Conservation (phyloP, 106 monocot species). For the Dioscorea zingiberensis region DNA sequence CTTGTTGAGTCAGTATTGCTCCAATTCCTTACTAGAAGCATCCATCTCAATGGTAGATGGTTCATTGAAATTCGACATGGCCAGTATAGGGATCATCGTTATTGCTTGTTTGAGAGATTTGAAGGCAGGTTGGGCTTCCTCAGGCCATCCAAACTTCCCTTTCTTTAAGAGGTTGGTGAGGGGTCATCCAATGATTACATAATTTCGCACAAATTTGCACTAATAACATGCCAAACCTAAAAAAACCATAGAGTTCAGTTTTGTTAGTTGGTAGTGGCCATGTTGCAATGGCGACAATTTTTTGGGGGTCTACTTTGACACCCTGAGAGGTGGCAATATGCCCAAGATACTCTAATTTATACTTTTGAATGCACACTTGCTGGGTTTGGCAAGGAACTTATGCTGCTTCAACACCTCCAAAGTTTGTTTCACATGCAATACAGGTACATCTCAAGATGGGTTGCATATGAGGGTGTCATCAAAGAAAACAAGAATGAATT, state of each 20-base stretch:
- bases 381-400: too few relatives aligned
- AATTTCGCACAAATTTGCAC: conserved; percentile 5
- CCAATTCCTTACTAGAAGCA: conserved; percentile 5
- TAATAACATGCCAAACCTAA: conserved; percentile 13
- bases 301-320: too few relatives aligned
- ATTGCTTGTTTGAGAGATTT: background rate
- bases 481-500: too few relatives aligned
- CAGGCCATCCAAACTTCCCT: background rate
- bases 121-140: background rate
- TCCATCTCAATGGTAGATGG: conserved; percentile 2
- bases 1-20: conserved; percentile 3
- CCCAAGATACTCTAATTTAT: too few relatives aligned
- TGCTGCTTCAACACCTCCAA: too few relatives aligned
- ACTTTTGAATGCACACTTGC: too few relatives aligned
- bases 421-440: too few relatives aligned
- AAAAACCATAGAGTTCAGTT: background rate
- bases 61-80: background rate
- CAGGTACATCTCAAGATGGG: too few relatives aligned
- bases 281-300: too few relatives aligned
- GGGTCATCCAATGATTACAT: too few relatives aligned
- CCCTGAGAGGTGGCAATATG: too few relatives aligned
- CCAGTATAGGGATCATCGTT: background rate
- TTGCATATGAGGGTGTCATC: too few relatives aligned
- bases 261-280: background rate
- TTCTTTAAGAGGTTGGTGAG: conserved; percentile 6